Base-by-base conservation (phyloP, 331 rosid species). In the Arachis monticola region DNA sequence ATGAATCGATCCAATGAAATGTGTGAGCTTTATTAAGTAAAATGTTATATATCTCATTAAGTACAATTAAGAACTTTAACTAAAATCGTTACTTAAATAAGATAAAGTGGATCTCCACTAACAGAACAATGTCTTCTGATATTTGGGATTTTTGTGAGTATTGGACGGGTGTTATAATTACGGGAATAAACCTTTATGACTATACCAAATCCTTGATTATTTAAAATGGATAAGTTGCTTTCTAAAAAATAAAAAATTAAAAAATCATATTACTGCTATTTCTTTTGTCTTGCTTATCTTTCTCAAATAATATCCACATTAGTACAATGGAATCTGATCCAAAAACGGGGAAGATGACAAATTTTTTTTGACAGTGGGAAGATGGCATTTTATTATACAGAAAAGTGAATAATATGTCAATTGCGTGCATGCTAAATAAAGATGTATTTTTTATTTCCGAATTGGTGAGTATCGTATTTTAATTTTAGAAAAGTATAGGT, bases 261-360 rank as follows among this genome's bases (percentile, higher is more conserved):
- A 69, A n/a, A 9, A 22, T 56, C 35, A 63, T 5, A 4, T 41
- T 1, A 12, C 17, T 17, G 8, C n/a, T 5, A 35, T 12, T 47
- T 73, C 6, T 10, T 35, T 5, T 52, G 30, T 5, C 31, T 48
- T 48, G 10, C 14, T 5, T 52, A 17, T 5, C 12, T 48, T 48
- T 10, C 10, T 13, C 14, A 59, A 58, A 41, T 31, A 17, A 17
- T 10, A 48, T 40, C 2, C 1, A 41, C 11, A 64, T 31, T 79
- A 45, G 70, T 57, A 65, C 74, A 1, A 42, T 51, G 60, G 65
- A 77, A 51, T 60, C 31, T 11, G 30, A 38, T 9, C 60, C 38
- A 35, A 38, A 68, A 59, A 66, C 7, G 52, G 7, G 38, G 65
- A 14, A 58, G 22, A 31, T 50, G 53, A 40, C n/a, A 27, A 5